These are phyloP conservation scores for Tanacetum coccineum DNA, from an alignment of 129 eudicot genomes.

Conservation along the genomic window DNA sequence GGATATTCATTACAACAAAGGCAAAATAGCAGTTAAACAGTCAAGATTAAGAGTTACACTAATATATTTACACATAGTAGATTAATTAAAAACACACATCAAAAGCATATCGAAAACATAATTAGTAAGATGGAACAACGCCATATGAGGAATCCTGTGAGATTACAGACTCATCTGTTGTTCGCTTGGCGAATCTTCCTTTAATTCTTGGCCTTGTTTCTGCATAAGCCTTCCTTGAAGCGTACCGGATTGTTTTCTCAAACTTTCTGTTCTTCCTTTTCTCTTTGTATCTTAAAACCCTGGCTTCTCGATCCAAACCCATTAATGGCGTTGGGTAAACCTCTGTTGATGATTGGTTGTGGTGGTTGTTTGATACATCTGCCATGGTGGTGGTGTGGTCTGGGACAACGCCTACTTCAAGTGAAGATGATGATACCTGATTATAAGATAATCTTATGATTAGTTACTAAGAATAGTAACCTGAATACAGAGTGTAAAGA, in stretches of 20 bases:
- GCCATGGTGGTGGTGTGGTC: conserved; percentile 50
- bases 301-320: too few relatives aligned
- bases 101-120: not conserved
- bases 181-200: conserved; percentile 58
- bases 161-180: conserved; percentile 50
- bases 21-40: conserved; percentile 3
- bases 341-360: conserved; percentile 11
- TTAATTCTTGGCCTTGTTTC: too few relatives aligned
- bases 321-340: too few relatives aligned
- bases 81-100: conserved; percentile 19
- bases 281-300: too few relatives aligned
- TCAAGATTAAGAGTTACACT: conserved; percentile 18
- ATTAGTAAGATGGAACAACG: conserved; percentile 69
- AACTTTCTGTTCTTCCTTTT: too few relatives aligned
- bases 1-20: not conserved
- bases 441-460: not conserved
- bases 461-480: not conserved
- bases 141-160: conserved; percentile 47
- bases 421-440: conserved; percentile 80
- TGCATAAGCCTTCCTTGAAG: too few relatives aligned
- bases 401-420: conserved; percentile 87
- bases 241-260: too few relatives aligned
- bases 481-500: too few relatives aligned
- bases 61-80: conserved; percentile 18
- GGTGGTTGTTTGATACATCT: conserved; percentile 44